Conservation (phyloP, 2,329 filamentous ascomycete species). For the Pseudopyrenochaeta lycopersici region DNA sequence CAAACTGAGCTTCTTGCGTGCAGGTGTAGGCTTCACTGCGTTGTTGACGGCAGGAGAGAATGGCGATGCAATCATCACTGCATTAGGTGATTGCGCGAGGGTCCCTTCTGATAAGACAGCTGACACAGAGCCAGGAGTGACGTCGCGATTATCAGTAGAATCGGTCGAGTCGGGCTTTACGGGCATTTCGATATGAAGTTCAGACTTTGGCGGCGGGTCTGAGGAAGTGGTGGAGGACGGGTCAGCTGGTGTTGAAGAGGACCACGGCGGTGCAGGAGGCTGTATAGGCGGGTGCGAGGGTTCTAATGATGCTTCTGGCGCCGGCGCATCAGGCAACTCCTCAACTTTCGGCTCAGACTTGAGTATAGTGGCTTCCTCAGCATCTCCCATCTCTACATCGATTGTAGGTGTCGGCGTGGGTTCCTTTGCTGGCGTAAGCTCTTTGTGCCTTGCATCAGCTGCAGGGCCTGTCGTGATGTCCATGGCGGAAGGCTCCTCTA, state of each 20-base stretch:
- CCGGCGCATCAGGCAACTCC: slow-evolving; percentile 41
- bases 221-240: slow-evolving; percentile 18
- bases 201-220: slow-evolving; percentile 23
- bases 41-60: slow-evolving; percentile 53
- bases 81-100: slow-evolving; percentile 42
- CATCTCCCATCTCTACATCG: slow-evolving; percentile 29
- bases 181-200: slow-evolving; percentile 42
- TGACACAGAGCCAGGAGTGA: slow-evolving; percentile 37
- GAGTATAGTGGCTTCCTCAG: slow-evolving; percentile 18
- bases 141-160: slow-evolving; percentile 21
- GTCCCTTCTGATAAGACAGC: slow-evolving; percentile 25
- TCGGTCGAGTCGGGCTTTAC: slow-evolving; percentile 34
- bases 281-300: slow-evolving; percentile 41
- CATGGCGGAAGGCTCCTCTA: slow-evolving; percentile 37
- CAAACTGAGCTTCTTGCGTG: slow-evolving; percentile 61
- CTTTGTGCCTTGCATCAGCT: slow-evolving; percentile 25
- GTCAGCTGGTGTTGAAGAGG: slow-evolving; percentile 22
- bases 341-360: slow-evolving; percentile 34
- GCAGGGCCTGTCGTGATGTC: slow-evolving; percentile 33
- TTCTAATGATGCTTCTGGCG: slow-evolving; percentile 23
- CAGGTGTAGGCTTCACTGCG: slow-evolving; percentile 52
- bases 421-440: slow-evolving; percentile 36
- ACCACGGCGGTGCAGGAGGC: slow-evolving; percentile 46
- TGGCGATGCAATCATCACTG: slow-evolving; percentile 31
- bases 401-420: slow-evolving; percentile 21